phyloP scores from a whole-genome alignment of 352 stramenopile species.

The Globisporangium cylindrosporum region DNA sequence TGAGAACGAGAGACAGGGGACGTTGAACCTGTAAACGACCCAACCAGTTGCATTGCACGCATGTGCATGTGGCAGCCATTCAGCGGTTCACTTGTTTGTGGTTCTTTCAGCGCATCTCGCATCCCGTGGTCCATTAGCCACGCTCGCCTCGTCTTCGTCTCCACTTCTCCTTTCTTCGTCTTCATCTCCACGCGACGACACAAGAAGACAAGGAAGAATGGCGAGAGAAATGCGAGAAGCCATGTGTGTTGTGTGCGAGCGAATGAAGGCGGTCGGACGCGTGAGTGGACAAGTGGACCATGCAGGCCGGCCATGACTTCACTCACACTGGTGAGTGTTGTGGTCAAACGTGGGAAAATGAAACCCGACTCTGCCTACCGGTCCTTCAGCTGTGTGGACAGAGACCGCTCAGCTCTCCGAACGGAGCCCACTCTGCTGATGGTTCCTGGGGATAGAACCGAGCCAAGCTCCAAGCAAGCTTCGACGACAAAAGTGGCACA shows the following conservation, averaged over 20 bases:
- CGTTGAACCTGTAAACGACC: constrained; percentile 13
- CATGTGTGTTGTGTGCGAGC: background rate
- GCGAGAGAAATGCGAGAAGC: background rate
- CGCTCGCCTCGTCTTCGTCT: background rate
- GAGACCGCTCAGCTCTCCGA: no score
- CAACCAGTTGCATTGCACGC: background rate
- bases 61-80: background rate
- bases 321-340: background rate
- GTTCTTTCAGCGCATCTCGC: background rate
- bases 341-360: background rate
- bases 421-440: no score
- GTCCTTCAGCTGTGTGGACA: no score
- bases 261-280: background rate
- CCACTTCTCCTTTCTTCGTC: background rate
- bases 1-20: background rate
- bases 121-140: no score
- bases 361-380: background rate
- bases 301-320: no score
- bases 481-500: no score
- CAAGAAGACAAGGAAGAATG: background rate
- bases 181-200: background rate
- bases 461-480: no score
- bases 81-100: background rate
- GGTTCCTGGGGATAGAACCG: no score
- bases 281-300: background rate